phyloP scores from a whole-genome alignment of 2,329 filamentous ascomycete species.

The Teratosphaeria epicoccoides region DNA sequence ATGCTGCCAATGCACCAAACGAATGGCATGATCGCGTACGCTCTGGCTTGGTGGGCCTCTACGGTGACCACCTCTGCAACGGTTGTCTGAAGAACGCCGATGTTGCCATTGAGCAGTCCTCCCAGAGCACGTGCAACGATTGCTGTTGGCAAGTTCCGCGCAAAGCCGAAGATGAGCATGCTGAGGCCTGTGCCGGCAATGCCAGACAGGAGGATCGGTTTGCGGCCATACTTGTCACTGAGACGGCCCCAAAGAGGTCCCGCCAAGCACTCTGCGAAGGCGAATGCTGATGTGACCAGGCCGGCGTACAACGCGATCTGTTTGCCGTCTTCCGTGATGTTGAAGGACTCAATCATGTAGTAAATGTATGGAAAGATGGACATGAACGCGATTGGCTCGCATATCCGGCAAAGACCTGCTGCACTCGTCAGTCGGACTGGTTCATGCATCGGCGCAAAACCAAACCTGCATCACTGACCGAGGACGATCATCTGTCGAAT shows the following conservation, averaged over 20 bases:
- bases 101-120: slow-evolving; percentile 89
- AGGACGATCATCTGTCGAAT: slow-evolving; percentile 47
- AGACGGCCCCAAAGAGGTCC: slow-evolving; percentile 87
- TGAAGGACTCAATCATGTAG: slow-evolving; percentile 90
- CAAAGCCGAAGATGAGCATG: slow-evolving; percentile 86
- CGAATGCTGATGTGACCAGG: slow-evolving; percentile 93
- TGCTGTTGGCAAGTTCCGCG: slow-evolving; percentile 69
- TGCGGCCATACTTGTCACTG: slow-evolving; percentile 84
- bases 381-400: slow-evolving; percentile 98
- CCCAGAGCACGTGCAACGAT: slow-evolving; percentile 81
- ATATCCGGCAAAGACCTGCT: slow-evolving; percentile 66
- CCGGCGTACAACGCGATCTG: slow-evolving; percentile 87
- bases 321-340: slow-evolving; percentile 65
- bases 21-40: slow-evolving; percentile 95
- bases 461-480: slow-evolving; percentile 30
- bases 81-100: slow-evolving; percentile 88
- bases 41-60: slow-evolving; percentile 86
- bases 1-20: slow-evolving; percentile 98
- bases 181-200: slow-evolving; percentile 83
- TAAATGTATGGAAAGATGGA: slow-evolving; percentile 98
- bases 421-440: slow-evolving; percentile 1
- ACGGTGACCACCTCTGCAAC: slow-evolving; percentile 87
- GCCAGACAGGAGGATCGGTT: slow-evolving; percentile 84
- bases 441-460: background rate
- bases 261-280: slow-evolving; percentile 87